Base-by-base conservation (phyloP, 1,284 basidiomycete species). In the Ustilago esculenta region DNA sequence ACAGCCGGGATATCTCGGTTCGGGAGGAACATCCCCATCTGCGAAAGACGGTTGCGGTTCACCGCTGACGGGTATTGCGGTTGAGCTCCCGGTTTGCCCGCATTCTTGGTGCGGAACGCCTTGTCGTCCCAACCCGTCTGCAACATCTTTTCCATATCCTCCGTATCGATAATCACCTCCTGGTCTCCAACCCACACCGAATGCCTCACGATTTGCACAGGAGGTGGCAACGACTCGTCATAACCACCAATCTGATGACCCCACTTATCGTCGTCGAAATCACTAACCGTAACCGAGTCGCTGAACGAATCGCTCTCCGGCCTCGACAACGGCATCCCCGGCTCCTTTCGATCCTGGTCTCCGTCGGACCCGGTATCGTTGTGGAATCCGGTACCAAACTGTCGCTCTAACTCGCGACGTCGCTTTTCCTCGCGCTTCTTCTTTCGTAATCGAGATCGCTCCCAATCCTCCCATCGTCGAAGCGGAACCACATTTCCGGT, bases 381-480 rank as follows among this genome's bases (percentile, higher is more conserved):
- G 65, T 87, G 83, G 81, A 89, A 92, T 36, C 89, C 89, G 89
- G 75, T 86, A 85, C 73, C 90, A 85, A 77, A 81, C 39, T 77
- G 77, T 27, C 61, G 48, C 54, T 81, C 77, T 32, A 81, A 33
- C 14, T 81, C 80, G 27, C 64, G 41, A 21, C 80, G 65, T 44
- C 94, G 86, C 74, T 90, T 88, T 79, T 96, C 94, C 78, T 97
- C 94, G 4, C 96, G 89, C 71, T 88, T 89, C 37, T 94, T 76
- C 84, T 98, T 98, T 60, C 94, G 90, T 48, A 98, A 85, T 30
- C 95, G 87, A n/a, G 92, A 95, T 34, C 94, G 88, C 82, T 99
- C 96, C 96, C 96, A 99, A 78, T 98, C 96, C 83, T 98, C 94
- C 96, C 96, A 99, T 54, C 94, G 87, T 33, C 96, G 88, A 77